phyloP scores from a whole-genome alignment of 306 rosid genomes.

The Chamaecrista fasciculata region DNA sequence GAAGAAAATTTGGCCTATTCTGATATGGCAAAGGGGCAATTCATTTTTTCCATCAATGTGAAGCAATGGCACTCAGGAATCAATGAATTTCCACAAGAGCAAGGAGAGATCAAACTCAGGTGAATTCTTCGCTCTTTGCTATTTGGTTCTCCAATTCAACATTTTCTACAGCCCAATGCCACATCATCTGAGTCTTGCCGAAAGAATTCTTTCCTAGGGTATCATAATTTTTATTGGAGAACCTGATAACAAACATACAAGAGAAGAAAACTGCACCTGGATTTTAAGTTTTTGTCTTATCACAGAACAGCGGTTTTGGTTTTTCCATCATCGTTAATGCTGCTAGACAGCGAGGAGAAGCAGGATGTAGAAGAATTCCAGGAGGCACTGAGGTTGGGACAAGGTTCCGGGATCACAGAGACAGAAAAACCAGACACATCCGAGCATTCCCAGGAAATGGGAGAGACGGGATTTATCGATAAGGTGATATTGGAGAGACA shows the following conservation, averaged over 20 bases:
- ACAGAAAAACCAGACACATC: conserved; percentile 71
- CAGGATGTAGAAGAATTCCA: conserved; percentile 51
- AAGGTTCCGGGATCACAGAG: conserved; percentile 76
- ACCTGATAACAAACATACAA: neutral
- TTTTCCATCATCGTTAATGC: conserved; percentile 38
- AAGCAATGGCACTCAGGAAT: conserved; percentile 18
- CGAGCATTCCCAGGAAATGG: conserved; percentile 73
- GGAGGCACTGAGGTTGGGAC: conserved; percentile 52
- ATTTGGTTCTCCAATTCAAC: neutral
- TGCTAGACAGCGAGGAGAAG: conserved; percentile 36
- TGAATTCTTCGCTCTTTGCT: neutral
- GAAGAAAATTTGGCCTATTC: conserved; percentile 58
- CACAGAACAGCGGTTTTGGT: conserved; percentile 41
- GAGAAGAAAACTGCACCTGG: neutral
- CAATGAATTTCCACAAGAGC: conserved; percentile 29
- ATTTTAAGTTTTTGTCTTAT: conserved; percentile 7
- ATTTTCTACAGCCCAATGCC: neutral
- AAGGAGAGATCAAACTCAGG: neutral
- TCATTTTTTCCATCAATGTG: conserved; percentile 35
- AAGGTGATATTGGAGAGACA: conserved; percentile 76
- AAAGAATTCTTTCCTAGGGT: too few species aligned
- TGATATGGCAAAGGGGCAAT: conserved; percentile 34
- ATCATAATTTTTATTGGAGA: neutral
- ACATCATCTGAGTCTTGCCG: too few species aligned
- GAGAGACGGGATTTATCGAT: conserved; percentile 47